Base-by-base conservation (phyloP, 1,284 basidiomycete genomes). In the Tilletia caries region DNA sequence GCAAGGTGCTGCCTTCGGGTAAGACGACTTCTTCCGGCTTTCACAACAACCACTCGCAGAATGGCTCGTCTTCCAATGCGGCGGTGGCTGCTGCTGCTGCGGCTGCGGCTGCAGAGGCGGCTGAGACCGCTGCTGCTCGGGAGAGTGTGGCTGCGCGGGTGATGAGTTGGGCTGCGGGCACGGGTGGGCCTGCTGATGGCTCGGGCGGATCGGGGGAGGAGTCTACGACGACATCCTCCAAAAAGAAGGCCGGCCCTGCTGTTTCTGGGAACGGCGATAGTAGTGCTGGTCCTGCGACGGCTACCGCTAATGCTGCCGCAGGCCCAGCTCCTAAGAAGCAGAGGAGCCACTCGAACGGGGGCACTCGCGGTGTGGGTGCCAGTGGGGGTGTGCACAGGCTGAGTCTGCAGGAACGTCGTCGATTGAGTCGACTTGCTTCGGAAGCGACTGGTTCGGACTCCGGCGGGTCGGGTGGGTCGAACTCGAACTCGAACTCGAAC, bases 371-470 rank as follows among this genome's bases (percentile, higher is more conserved):
- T 15, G 37, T 6, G 8, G 37, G 37, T 15, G 37, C 10, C 37
- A 2, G 37, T 41, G 37, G 37, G 8, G 37, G 37, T 41, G 37
- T 41, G 37, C 37, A 15, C 15, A 32, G 66, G 23, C 66, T 67
- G 46, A 67, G 52, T 54, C 48, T 67, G 1, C 66, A 67, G 32
- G 66, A 67, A 67, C 66, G 66, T 41, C 44, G 66, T 32, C 66
- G 66, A 34, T 46, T 67, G 46, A 58, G 52, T 34, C 66, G 66
- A 18, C 41, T 54, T 20, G 46, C 46, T 23, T 43, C 32, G 5
- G 66, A 54, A 25, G 52, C 32, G 8, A 34, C 60, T 1, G 60
- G 66, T 34, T 62, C 58, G 32, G 52, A 67, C 37, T 34, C 52
- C 12, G 52, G 52, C 29, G 37, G 37, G 37, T 41, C 37, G 10